phyloP scores from a whole-genome alignment of 1,284 basidiomycete species.

The Pyrrhoderma lamaoense region DNA sequence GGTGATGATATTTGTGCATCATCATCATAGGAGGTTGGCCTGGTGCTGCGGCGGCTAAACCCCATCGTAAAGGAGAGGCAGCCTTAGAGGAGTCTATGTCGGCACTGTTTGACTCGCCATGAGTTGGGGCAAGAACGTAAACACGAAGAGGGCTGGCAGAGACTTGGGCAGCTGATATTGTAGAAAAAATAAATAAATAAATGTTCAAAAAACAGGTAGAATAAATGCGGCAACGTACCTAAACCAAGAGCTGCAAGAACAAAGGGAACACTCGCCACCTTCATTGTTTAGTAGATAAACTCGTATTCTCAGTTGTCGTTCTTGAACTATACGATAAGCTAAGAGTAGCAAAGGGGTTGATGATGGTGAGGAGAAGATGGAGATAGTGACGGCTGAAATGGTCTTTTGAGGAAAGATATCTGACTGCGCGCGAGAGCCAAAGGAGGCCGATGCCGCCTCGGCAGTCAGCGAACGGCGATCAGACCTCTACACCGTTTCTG shows the following conservation, averaged over 20 bases:
- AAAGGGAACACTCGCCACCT: constrained; percentile 9
- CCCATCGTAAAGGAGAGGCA: constrained; percentile 9
- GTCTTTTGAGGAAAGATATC: background rate
- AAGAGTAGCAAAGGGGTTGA: background rate
- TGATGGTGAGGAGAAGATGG: constrained; percentile 1
- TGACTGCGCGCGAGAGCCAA: constrained; percentile 5
- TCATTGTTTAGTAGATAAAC: constrained; percentile 3
- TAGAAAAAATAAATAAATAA: background rate
- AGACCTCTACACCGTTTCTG: too few species aligned
- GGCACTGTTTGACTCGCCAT: background rate
- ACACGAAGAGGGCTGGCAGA: constrained; percentile 16
- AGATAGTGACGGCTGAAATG: constrained; percentile 6
- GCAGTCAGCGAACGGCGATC: constrained; percentile 2
- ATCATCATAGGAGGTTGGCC: background rate
- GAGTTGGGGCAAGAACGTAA: constrained; percentile 9
- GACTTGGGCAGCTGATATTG: constrained; percentile 12
- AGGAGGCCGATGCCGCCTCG: background rate
- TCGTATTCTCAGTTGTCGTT: background rate
- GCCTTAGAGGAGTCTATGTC: background rate
- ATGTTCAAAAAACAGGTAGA: background rate
- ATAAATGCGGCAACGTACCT: constrained; percentile 1
- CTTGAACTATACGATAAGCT: background rate
- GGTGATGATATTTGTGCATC: constrained; percentile 1
- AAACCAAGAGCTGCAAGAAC: constrained; percentile 12
- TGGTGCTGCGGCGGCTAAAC: constrained; percentile 11